Percentiles rank a stretch among this genome's conserved stretches.
Conservation (phyloP, 1,284 basidiomycete genomes). For the Boletus nobilissimus region DNA sequence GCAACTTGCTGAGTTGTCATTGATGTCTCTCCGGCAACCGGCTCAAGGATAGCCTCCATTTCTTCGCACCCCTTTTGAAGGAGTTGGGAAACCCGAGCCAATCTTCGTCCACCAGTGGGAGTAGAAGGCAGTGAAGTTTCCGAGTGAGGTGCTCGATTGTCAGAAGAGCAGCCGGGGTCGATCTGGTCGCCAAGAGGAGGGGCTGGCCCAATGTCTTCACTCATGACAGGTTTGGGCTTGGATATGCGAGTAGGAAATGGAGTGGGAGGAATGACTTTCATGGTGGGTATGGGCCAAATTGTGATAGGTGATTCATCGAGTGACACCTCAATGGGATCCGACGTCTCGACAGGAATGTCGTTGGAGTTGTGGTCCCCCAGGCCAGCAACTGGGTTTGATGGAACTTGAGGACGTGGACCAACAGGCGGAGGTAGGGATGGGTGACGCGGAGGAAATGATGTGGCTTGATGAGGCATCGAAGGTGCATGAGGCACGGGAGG, state of each 20-base stretch:
- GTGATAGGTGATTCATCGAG: not conserved
- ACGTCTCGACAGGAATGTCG: no score
- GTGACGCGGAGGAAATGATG: not conserved
- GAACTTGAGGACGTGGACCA: no score
- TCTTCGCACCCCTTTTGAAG: not conserved
- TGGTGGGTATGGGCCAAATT: not conserved
- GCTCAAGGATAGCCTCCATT: constrained; percentile 1
- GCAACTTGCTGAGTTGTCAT: constrained; percentile 5
- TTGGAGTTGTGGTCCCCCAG: no score
- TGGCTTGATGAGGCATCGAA: not conserved
- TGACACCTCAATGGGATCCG: no score
- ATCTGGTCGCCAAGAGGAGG: no score
- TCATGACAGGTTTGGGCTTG: no score
- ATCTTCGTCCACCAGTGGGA: not conserved
- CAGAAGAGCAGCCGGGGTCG: no score
- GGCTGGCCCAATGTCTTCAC: no score
- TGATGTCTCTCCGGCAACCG: not conserved
- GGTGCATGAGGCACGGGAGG: no score
- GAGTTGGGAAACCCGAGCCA: not conserved
- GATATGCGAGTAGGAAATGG: no score
- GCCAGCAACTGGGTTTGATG: no score
- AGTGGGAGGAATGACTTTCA: not conserved
- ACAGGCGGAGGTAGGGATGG: not conserved
- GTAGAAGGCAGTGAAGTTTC: not conserved
- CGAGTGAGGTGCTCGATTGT: not conserved